Conservation (phyloP, 257 asterid genomes). For the Parsonsia alboflavescens region DNA sequence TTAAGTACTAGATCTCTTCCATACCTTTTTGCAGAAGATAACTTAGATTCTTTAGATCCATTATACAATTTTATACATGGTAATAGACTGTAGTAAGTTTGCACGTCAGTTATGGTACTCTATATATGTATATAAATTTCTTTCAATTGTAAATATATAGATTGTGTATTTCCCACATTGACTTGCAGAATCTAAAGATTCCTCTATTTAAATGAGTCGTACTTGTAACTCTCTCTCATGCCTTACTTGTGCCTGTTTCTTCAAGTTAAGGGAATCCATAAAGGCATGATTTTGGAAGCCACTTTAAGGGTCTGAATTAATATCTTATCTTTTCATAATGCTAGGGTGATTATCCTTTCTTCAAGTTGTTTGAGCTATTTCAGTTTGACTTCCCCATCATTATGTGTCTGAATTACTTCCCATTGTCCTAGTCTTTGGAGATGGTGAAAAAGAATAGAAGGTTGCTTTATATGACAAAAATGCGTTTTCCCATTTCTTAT, state of each 20-base stretch:
- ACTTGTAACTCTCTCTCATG: background rate
- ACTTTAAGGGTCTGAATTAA: background rate
- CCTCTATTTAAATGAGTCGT: background rate
- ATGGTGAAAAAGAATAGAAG: background rate
- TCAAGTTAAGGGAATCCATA: background rate
- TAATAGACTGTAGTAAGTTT: constrained; percentile 22
- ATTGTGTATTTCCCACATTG: background rate
- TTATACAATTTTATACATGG: constrained; percentile 12
- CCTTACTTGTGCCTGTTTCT: background rate
- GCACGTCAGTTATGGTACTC: background rate
- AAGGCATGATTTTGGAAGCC: background rate
- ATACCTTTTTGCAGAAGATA: constrained; percentile 38
- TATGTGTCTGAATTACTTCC: background rate
- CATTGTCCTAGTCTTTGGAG: background rate
- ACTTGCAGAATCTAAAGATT: background rate
- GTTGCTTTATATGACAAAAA: background rate
- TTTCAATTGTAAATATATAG: constrained; percentile 18
- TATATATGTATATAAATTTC: background rate
- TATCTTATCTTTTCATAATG: background rate
- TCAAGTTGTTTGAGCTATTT: background rate
- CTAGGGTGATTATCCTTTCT: background rate
- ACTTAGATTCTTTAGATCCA: background rate
- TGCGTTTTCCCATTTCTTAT: background rate
- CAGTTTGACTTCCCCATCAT: background rate
- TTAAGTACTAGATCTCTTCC: constrained; percentile 17